phyloP scores from a whole-genome alignment of 768 basidiomycete genomes.

The Chalciporus pseudorubinellus region DNA sequence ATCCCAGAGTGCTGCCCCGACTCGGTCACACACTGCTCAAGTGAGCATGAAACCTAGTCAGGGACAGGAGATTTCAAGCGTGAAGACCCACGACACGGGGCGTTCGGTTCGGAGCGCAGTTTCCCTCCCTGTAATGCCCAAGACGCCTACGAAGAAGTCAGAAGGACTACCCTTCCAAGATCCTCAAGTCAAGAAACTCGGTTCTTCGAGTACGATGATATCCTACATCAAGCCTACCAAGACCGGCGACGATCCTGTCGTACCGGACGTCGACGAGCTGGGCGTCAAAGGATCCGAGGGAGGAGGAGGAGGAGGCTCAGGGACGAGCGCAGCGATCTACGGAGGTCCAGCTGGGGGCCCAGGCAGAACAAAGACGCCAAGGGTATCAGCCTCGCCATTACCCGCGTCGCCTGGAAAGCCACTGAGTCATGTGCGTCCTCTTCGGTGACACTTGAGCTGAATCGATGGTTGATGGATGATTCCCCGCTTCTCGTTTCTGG shows the following conservation, averaged over 20 bases:
- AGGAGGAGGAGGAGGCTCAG: constrained; percentile 36
- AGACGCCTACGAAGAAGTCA: constrained; percentile 27
- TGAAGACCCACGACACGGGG: constrained; percentile 33
- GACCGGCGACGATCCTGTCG: constrained; percentile 43
- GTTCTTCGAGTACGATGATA: constrained; percentile 76
- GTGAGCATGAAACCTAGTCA: constrained; percentile 22
- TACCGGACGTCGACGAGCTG: constrained; percentile 37
- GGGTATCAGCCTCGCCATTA: constrained; percentile 23
- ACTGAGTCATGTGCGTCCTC: constrained; percentile 84
- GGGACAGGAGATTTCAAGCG: constrained; percentile 18
- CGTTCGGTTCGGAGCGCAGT: constrained; percentile 40
- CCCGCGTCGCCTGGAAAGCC: constrained; percentile 57
- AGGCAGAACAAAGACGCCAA: constrained; percentile 22
- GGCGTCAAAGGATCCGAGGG: constrained; percentile 45
- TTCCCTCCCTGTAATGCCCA: constrained; percentile 38
- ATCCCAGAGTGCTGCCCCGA: constrained; percentile 40
- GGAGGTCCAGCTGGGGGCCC: constrained; percentile 18
- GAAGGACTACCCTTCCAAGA: constrained; percentile 23
- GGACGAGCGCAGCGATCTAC: constrained; percentile 12
- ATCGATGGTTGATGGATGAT: constrained; percentile 43
- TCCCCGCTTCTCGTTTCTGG: constrained; percentile 12
- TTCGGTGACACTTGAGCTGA: constrained; percentile 54
- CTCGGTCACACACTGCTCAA: constrained; percentile 40
- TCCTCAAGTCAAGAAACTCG: constrained; percentile 44
- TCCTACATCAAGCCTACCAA: constrained; percentile 55